Evolutionary conservation across 1,284 basidiomycete species (phyloP), one percentile per base, ranked within the genome.

Genomic region (Bjerkandera adusta): DNA sequence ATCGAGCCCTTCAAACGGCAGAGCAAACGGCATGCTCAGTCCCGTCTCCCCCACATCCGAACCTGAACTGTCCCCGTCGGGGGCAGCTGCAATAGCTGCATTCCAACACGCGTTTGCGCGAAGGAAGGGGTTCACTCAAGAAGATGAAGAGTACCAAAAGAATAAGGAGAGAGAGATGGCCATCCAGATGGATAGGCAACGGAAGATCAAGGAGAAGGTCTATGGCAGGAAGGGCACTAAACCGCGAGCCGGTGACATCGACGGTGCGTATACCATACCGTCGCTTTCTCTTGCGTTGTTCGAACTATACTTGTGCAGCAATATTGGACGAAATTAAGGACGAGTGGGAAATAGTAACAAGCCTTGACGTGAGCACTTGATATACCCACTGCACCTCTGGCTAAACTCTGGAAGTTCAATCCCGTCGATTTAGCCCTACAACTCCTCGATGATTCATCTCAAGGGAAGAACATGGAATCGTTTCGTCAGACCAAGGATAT

Each of bases 401-500:
- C 49, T 52, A 58, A 49, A 59, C 30, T 41, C 42, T 51, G 49
- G 24, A 57, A 93, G 89, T 97, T 97, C 68, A 95, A 95, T 60
- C 85, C 88, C 22, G 92, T 96, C 24, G 89, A 95, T 56, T 76
- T 97, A 33, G 92, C 93, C 5, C 75, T 97, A 20, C 85, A 91
- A 57, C 75, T 97, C 4, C 70, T 97, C 22, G 88, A 93, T 50
- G 76, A 83, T 37, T 77, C 81, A 1, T 80, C 85, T 3, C 68
- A 75, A 0, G 84, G 84, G 2, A 85, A 85, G 60, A 79, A 84
- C 53, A 79, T 91, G 56, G 71, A 79, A 6, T 88, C 88, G 3
- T 94, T 94, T 63, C 75, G 80, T 35, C 68, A 74, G 43, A 86
- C 88, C 4, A 92, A 90, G 64, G 68, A 75, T 11, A 79, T 86